Conservation (phyloP, 805 yeast genomes). For the Lachancea thermotolerans region DNA sequence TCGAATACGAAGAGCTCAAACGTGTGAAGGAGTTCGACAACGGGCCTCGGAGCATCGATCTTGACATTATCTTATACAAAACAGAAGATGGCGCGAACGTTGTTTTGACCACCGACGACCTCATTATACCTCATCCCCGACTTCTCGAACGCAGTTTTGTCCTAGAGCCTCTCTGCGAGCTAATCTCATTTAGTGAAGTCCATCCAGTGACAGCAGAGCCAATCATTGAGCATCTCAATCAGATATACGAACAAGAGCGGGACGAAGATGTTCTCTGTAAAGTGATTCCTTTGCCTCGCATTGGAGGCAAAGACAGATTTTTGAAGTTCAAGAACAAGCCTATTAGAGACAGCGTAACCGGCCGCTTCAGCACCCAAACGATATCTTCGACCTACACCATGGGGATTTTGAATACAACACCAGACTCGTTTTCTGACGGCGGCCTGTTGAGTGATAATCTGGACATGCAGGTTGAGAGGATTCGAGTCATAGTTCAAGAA, state of each 20-base stretch:
- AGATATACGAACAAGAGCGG: conserved; percentile 42
- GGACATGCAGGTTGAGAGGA: conserved; percentile 39
- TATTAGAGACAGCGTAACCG: conserved; percentile 40
- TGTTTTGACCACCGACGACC: conserved; percentile 47
- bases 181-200: conserved; percentile 53
- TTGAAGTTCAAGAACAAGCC: conserved; percentile 26
- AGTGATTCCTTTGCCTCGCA: conserved; percentile 39
- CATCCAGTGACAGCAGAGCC: conserved; percentile 91
- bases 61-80: conserved; percentile 70
- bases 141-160: conserved; percentile 91
- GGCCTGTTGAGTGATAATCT: conserved; percentile 36
- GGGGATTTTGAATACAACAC: conserved; percentile 87
- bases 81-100: conserved; percentile 30
- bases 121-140: conserved; percentile 78
- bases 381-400: conserved; percentile 52
- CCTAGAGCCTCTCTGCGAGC: conserved; percentile 77
- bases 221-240: conserved; percentile 56
- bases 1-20: conserved; percentile 66
- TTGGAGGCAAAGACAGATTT: conserved; percentile 23
- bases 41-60: conserved; percentile 88
- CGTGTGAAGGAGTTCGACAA: conserved; percentile 77
- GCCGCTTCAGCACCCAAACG: conserved; percentile 29
- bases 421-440: conserved; percentile 95
- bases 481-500: conserved; percentile 41
- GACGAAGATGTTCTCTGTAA: conserved; percentile 45